Evolutionary conservation across 805 yeast genomes (phyloP), one percentile per base, ranked within the genome.

Genomic region (Trichomonascus vanleenenianus): DNA sequence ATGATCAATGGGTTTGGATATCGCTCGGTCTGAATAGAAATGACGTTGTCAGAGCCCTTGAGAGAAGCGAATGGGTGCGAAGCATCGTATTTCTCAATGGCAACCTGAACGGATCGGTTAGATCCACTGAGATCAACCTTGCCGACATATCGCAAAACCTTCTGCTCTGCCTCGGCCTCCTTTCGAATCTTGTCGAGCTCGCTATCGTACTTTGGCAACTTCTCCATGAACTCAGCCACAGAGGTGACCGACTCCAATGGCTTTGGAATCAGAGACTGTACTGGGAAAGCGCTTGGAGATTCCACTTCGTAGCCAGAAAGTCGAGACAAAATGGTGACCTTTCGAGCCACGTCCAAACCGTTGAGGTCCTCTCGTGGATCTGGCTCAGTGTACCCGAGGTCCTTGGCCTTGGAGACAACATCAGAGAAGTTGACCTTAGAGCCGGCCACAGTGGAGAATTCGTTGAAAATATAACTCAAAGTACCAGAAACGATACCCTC

Each of bases 341-440:
- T 93, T 76, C 99, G 83, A 38, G 99, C 99, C 50, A 93, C 96
- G 62, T 93, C 99, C 63, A 93, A 75, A 45, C 99, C 99, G 66
- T 91, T 93, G 66, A 93, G 78, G 64, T 93, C 99, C 65, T 93
- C 99, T 70, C 99, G 83, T 66, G 99, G 98, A 66, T 93, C 99
- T 42, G 99, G 99, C 70, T 93, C 98, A 36, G 97, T 91, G 76
- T 87, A 93, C 43, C 99, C 99, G 54, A 87, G 73, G 43, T 80
- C 68, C 69, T 91, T 91, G 44, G 99, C 98, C 40, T 80, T 79
- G 52, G 76, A 73, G 48, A 93, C 97, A 42, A 93, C 81, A 45
- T 88, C 95, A 20, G 97, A 87, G 65, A 89, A 93, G 62, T 83
- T 85, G 49, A 78, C 75, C 22, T 44, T 18, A 40, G 75, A 70